A percentile compares a stretch with the other conserved stretches of the same genome.
These are phyloP conservation scores for Sanghuangporus sanghuang DNA, from an alignment of 1,284 basidiomycete genomes.

Conservation along the genomic window DNA sequence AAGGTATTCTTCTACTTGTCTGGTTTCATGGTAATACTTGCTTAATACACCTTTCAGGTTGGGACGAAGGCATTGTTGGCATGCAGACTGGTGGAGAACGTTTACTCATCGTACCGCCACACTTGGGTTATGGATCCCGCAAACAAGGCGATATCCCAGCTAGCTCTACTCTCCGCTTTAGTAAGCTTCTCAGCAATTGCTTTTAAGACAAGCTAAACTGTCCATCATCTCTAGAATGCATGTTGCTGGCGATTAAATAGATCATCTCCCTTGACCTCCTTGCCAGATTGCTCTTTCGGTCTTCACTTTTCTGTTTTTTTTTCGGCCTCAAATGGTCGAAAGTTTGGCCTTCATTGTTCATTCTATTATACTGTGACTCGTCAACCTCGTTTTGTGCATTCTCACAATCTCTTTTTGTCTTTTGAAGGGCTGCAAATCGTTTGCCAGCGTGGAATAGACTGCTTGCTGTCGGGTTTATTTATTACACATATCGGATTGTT, in stretches of 20 bases:
- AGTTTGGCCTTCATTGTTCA: not conserved
- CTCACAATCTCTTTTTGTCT: not conserved
- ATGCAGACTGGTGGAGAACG: slow-evolving; percentile 94
- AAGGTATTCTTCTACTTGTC: slow-evolving; percentile 43
- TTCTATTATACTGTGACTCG: not conserved
- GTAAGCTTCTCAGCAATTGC: slow-evolving; percentile 36
- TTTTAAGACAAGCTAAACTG: not conserved
- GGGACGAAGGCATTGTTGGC: slow-evolving; percentile 89
- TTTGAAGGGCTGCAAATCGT: not conserved
- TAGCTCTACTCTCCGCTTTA: slow-evolving; percentile 69
- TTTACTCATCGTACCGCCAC: slow-evolving; percentile 70
- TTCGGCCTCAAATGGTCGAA: not conserved
- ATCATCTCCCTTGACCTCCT: not conserved
- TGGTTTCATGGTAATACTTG: not conserved
- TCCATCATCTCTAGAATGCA: slow-evolving; percentile 51
- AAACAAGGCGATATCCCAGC: slow-evolving; percentile 50
- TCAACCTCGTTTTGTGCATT: not conserved
- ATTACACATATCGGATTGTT: slow-evolving; percentile 2
- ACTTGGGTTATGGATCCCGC: slow-evolving; percentile 65
- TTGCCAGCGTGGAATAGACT: not conserved
- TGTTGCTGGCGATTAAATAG: slow-evolving; percentile 58
- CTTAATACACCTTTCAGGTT: slow-evolving; percentile 43
- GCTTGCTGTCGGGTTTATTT: not conserved
- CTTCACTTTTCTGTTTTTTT: not conserved
- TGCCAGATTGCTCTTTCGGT: not conserved